Base-by-base conservation (phyloP, 495 filamentous ascomycete genomes). In the Tuber brumale region DNA sequence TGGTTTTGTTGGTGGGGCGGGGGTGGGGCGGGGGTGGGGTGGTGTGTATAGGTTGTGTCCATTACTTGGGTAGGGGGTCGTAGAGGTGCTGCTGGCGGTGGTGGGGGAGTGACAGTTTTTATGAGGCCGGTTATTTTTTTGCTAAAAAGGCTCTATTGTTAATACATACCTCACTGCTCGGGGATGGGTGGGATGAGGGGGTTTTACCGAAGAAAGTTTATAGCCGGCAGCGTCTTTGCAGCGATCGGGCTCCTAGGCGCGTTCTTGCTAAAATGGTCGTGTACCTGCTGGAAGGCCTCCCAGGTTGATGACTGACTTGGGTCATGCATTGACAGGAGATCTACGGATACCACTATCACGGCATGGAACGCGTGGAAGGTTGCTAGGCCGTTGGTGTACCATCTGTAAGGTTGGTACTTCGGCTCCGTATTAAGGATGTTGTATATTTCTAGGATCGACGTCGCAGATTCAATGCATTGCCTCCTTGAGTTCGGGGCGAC, bases 321-420 rank as follows among this genome's bases (percentile, higher is more conserved):
- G 12, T 66, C 57, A 66, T 66, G 57, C 57, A 66, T 66, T 4
- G 14, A 66, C 14, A 66, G 27, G 5, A 66, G 57, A 66, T 66
- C 57, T 66, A 66, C 57, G 31, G 57, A 66, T 31, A 44, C 23
- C 70, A 71, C 70, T 45, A 71, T 31, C 39, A 16, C 16, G 19
- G 70, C 70, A 21, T 71, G 70, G n/a, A 71, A 71, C 35, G 84
- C 84, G 46, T 85, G 84, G 75, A 85, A 86, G 48, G 84, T 85
- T 19, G 84, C 85, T 1, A 84, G 78, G 9, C 83, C 84, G 27
- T 84, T 83, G 37, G 83, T 86, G 73, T 86, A 87, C 86, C 86
- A 87, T 75, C 82, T 85, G 72, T 85, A 87, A 7, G 84, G 79
- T 10, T 81, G 77, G 73, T 85, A 87, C n/a, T 84, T 76, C 57